These are phyloP conservation scores for Suillus subluteus DNA, from an alignment of 768 basidiomycete genomes.

Conservation along the genomic window DNA sequence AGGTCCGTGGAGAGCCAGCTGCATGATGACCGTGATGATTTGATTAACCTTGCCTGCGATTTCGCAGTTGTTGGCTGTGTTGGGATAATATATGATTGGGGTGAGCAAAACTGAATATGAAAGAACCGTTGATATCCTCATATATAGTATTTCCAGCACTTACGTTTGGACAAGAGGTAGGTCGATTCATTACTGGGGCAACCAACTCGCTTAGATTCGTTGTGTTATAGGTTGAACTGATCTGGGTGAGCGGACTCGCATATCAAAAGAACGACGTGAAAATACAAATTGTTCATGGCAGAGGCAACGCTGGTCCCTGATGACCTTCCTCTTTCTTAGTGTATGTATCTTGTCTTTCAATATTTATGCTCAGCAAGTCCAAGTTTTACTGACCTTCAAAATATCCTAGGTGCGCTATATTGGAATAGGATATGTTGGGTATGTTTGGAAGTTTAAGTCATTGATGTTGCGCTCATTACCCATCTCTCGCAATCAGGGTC, in stretches of 20 bases:
- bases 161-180: too few relatives aligned
- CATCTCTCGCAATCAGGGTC: background rate
- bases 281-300: background rate
- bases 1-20: background rate
- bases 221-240: background rate
- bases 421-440: too few relatives aligned
- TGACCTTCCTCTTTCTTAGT: background rate
- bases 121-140: too few relatives aligned
- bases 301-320: background rate
- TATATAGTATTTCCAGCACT: too few relatives aligned
- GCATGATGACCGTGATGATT: background rate
- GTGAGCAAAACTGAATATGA: too few relatives aligned
- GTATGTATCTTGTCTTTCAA: background rate
- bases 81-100: background rate
- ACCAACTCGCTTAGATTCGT: background rate
- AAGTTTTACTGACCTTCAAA: background rate
- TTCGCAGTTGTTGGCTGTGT: background rate
- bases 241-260: background rate
- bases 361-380: too few relatives aligned
- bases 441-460: too few relatives aligned
- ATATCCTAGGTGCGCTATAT: background rate
- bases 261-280: background rate
- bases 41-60: background rate
- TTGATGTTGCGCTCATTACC: background rate
- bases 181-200: background rate